Conservation (phyloP, 129 eudicot genomes). For the Sambucus nigra region DNA sequence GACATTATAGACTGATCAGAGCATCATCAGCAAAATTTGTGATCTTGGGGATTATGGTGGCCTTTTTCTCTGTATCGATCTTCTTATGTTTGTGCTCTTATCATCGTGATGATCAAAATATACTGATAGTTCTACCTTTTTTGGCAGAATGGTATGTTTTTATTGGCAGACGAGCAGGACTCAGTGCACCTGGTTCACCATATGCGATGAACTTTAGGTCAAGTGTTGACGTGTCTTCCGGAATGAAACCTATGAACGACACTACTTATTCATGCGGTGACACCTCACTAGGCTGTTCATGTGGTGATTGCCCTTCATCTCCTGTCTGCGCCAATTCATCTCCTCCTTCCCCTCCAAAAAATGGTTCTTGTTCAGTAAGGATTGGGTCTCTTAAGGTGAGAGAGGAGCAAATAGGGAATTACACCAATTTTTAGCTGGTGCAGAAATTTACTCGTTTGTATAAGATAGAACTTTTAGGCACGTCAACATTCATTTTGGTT, state of each 20-base stretch:
- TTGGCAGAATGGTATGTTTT: conserved; percentile 89
- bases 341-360: conserved; percentile 33
- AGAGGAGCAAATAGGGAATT: not conserved
- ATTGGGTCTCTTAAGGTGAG: conserved; percentile 79
- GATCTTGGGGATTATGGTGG: not conserved
- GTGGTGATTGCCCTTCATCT: conserved; percentile 95
- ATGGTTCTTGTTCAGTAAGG: conserved; percentile 66
- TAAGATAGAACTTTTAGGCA: not conserved
- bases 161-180: conserved; percentile 64
- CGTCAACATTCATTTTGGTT: not conserved
- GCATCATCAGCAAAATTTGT: not conserved
- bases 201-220: conserved; percentile 73
- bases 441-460: conserved; percentile 11
- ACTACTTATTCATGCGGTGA: conserved; percentile 88
- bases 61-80: not conserved
- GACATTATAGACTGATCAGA: no score
- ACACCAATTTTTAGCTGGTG: conserved; percentile 2
- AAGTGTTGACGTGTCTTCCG: conserved; percentile 55
- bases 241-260: conserved; percentile 87
- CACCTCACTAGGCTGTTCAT: conserved; percentile 93
- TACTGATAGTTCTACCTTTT: not conserved
- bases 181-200: conserved; percentile 79
- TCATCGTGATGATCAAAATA: not conserved
- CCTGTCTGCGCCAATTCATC: conserved; percentile 64
- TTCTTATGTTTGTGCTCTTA: not conserved